These are phyloP conservation scores for Saturnispora saitoi DNA, from an alignment of 805 yeast genomes.

Conservation along the genomic window DNA sequence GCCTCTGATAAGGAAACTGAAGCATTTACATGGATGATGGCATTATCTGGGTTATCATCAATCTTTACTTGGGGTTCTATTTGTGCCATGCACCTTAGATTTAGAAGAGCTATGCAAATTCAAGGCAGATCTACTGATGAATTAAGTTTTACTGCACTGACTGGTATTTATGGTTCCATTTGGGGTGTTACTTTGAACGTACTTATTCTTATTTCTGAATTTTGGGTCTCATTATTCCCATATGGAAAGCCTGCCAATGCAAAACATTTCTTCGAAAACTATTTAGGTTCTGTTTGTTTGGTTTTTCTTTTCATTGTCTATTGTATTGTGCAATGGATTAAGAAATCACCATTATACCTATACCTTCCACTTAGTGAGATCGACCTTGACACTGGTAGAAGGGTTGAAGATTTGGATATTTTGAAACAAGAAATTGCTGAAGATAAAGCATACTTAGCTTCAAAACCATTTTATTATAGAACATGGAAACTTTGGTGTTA, in stretches of 20 bases:
- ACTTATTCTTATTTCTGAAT: slow-evolving; percentile 56
- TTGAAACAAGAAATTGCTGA: slow-evolving; percentile 48
- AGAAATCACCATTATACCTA: slow-evolving; percentile 34
- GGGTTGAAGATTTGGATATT: slow-evolving; percentile 48
- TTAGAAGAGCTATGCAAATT: slow-evolving; percentile 49
- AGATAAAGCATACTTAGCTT: slow-evolving; percentile 41
- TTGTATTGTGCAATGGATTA: slow-evolving; percentile 22
- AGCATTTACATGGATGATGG: slow-evolving; percentile 65
- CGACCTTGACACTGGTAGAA: slow-evolving; percentile 54
- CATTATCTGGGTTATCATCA: slow-evolving; percentile 63
- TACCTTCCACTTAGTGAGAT: slow-evolving; percentile 38
- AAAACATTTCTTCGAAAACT: slow-evolving; percentile 47
- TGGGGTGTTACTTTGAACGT: slow-evolving; percentile 48
- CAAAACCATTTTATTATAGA: slow-evolving; percentile 41
- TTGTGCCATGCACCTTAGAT: slow-evolving; percentile 53
- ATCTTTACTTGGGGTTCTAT: slow-evolving; percentile 66
- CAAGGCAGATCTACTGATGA: slow-evolving; percentile 60
- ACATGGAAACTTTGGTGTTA: slow-evolving; percentile 49
- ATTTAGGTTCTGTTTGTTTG: slow-evolving; percentile 51
- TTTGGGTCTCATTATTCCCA: slow-evolving; percentile 73
- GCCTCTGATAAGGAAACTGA: slow-evolving; percentile 43
- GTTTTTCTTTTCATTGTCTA: slow-evolving; percentile 34
- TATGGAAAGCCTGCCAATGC: slow-evolving; percentile 41
- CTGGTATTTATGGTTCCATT: slow-evolving; percentile 56
- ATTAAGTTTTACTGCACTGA: slow-evolving; percentile 51